These are phyloP conservation scores for Scedosporium boydii DNA, from an alignment of 2,329 filamentous ascomycete genomes.

Conservation along the genomic window DNA sequence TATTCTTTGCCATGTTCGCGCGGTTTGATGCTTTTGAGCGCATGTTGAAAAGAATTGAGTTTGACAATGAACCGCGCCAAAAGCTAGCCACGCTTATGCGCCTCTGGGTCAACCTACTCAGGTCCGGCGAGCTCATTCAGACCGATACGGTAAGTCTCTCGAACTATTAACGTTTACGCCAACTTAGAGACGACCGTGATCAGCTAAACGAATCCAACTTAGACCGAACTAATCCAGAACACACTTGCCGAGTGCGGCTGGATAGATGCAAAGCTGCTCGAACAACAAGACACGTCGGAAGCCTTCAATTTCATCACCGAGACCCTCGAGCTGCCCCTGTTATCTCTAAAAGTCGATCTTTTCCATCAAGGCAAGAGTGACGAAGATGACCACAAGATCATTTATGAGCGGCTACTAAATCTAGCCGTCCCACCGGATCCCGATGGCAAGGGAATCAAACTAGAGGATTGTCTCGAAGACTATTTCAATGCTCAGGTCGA, in stretches of 20 bases:
- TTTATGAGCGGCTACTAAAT: constrained; percentile 84
- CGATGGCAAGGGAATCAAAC: constrained; percentile 59
- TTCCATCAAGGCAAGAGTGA: constrained; percentile 84
- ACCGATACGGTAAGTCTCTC: constrained; percentile 60
- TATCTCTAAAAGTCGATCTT: constrained; percentile 88
- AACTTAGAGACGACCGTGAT: not conserved
- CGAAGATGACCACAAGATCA: constrained; percentile 85
- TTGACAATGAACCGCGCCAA: constrained; percentile 57
- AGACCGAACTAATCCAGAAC: constrained; percentile 78
- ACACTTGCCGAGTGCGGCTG: constrained; percentile 79
- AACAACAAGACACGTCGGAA: constrained; percentile 92
- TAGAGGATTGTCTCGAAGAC: constrained; percentile 86
- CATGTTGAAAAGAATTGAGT: constrained; percentile 68
- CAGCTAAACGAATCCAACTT: not conserved
- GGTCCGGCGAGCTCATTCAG: constrained; percentile 75
- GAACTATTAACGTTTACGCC: not conserved
- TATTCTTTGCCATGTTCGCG: constrained; percentile 94
- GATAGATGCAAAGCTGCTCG: constrained; percentile 65
- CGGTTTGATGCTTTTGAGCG: constrained; percentile 84
- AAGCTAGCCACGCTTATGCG: constrained; percentile 70
- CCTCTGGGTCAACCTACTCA: constrained; percentile 87
- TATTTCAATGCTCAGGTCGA: constrained; percentile 95
- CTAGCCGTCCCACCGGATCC: constrained; percentile 76
- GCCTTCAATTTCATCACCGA: constrained; percentile 93
- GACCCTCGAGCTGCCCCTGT: constrained; percentile 73